Evolutionary conservation across 176 grass and related monocot genomes (phyloP), one percentile per base, ranked within the genome.

Genomic region (Eragrostis nindensis): DNA sequence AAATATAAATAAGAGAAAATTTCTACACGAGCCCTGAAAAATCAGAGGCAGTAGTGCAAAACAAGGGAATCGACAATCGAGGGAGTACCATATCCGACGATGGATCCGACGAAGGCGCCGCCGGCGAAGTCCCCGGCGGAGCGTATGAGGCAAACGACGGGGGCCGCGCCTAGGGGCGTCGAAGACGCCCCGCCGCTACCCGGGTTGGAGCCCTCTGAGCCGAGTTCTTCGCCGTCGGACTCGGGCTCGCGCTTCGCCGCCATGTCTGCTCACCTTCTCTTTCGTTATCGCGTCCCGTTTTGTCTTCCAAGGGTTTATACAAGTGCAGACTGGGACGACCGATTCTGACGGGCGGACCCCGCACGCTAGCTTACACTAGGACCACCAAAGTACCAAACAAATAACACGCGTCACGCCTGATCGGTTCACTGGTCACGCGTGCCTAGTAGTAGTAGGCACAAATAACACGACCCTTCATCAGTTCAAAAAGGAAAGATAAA

Each of bases 31-130:
- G 12, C 36, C 11, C 17, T 14, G 0, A 63, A 5, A 26, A 66
- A 43, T 2, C 54, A 44, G 3, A 0, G 19, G 24, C 21, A 42
- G 26, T 19, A 69, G 11, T 8, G 27, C 9, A 11, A 73, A 46
- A 22, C 0, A 54, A 47, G 81, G 17, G 4, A 47, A 12, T 40
- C 19, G 26, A 27, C 4, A 46, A 8, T 39, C 27, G 21, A 9
- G 16, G 25, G 15, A 49, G 40, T 83, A 99, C 96, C 90, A 73
- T 93, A 99, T 82, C 96, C 96, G 47, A 99, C 75, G 71, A 99
- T 82, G 87, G 90, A 91, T 63, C 96, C 92, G 5, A 99, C 70
- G 43, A 93, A 84, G 47, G 90, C 90, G 41, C 96, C 92, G 19
- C 90, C 90, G 12, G 84, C 74, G 39, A 94, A 89, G 84, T 99